A percentile compares a stretch with the other conserved stretches of the same genome.
Evolutionary conservation across 2,329 filamentous ascomycete genomes (phyloP).

Genomic region (Davidsoniella virescens): DNA sequence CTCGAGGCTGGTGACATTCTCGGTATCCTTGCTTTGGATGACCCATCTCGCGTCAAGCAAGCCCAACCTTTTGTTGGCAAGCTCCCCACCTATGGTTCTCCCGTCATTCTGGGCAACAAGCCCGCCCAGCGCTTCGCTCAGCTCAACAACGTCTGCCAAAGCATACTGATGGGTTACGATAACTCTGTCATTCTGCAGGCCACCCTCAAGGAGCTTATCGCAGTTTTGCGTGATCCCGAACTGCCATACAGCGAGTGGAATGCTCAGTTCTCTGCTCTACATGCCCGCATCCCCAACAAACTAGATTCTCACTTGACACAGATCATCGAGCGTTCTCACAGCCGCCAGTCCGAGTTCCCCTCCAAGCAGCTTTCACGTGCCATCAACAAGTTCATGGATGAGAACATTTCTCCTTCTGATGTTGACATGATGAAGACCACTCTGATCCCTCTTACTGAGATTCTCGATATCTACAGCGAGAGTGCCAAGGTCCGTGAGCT

Average conservation of each 20-base stretch:
- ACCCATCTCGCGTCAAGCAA: conserved; percentile 91
- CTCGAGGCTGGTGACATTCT: conserved; percentile 96
- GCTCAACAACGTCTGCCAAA: conserved; percentile 59
- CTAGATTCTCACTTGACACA: conserved; percentile 69
- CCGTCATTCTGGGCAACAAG: conserved; percentile 79
- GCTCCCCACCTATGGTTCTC: conserved; percentile 71
- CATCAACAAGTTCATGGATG: conserved; percentile 75
- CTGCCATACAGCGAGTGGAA: conserved; percentile 95
- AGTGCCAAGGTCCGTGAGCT: conserved; percentile 87
- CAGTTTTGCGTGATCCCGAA: conserved; percentile 75
- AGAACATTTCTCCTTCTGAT: conserved; percentile 60
- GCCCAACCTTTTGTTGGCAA: conserved; percentile 86
- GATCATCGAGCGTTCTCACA: conserved; percentile 68
- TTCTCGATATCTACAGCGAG: conserved; percentile 68
- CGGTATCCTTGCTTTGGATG: conserved; percentile 89
- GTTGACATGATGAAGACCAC: conserved; percentile 55
- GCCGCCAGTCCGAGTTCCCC: conserved; percentile 73
- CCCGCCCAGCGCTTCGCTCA: conserved; percentile 73
- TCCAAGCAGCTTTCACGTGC: conserved; percentile 74
- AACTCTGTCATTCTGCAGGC: conserved; percentile 91
- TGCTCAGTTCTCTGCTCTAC: conserved; percentile 88
- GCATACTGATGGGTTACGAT: conserved; percentile 87
- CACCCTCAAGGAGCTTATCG: conserved; percentile 75
- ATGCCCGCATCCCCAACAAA: conserved; percentile 91
- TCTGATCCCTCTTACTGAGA: conserved; percentile 57